Conservation (phyloP, 31 red algal species). For the Odonthalia washingtoniensis region DNA sequence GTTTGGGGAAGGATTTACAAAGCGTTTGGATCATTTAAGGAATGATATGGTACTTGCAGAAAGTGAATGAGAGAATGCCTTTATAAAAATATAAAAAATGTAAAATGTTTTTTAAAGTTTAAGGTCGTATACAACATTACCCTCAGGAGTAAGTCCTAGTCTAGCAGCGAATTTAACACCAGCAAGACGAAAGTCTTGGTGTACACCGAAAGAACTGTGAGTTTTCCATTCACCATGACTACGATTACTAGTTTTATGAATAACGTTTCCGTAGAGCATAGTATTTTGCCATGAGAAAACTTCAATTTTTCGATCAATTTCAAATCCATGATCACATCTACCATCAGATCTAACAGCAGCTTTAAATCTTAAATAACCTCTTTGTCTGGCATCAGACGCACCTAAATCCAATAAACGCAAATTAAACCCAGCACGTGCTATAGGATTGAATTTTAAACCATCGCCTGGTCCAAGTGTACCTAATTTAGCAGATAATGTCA, state of each 20-base stretch:
- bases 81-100: not conserved
- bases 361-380: conserved; percentile 69
- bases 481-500: conserved; percentile 66
- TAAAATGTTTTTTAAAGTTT: conserved; percentile 53
- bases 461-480: conserved; percentile 34
- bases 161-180: conserved; percentile 74
- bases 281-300: conserved; percentile 56
- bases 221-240: conserved; percentile 76
- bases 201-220: conserved; percentile 68
- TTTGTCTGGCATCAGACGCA: conserved; percentile 47
- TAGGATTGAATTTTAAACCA: conserved; percentile 49
- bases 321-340: conserved; percentile 70
- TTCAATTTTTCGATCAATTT: conserved; percentile 78
- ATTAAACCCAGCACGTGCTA: conserved; percentile 61
- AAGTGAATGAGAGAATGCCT: not conserved
- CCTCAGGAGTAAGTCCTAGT: conserved; percentile 74
- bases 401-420: conserved; percentile 78
- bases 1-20: conserved; percentile 52
- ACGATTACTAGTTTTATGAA: conserved; percentile 65
- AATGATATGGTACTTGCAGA: conserved; percentile 31
- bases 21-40: conserved; percentile 25
- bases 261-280: conserved; percentile 75
- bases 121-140: conserved; percentile 69
- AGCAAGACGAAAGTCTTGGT: conserved; percentile 69
- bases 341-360: conserved; percentile 64